A percentile compares a stretch with the other conserved stretches of the same genome.
Conservation (phyloP, 2,329 filamentous ascomycete genomes). For the Leptosphaerulina australis region DNA sequence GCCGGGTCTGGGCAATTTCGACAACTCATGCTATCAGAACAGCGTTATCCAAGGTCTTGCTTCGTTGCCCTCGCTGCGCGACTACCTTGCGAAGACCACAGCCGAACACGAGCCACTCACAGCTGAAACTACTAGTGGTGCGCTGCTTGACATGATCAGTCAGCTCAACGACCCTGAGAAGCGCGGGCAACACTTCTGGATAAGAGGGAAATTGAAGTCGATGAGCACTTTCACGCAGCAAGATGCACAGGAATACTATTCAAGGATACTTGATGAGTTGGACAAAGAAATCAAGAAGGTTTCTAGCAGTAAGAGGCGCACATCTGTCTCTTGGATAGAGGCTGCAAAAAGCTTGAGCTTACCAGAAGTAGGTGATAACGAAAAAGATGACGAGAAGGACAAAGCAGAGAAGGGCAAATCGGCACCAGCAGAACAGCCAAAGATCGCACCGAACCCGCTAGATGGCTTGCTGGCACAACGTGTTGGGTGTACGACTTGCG, state of each 20-base stretch:
- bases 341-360: slow-evolving; percentile 33
- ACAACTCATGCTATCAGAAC: slow-evolving; percentile 98
- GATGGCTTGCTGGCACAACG: slow-evolving; percentile 88
- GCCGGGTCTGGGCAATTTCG: slow-evolving; percentile 81
- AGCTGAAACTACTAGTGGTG: slow-evolving; percentile 55
- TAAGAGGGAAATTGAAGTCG: slow-evolving; percentile 78
- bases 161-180: slow-evolving; percentile 72
- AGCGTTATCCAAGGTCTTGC: slow-evolving; percentile 84
- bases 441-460: slow-evolving; percentile 70
- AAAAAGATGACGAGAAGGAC: slow-evolving; percentile 9
- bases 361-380: slow-evolving; percentile 15
- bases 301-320: slow-evolving; percentile 53
- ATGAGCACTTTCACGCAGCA: slow-evolving; percentile 97
- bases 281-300: slow-evolving; percentile 71
- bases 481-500: slow-evolving; percentile 84
- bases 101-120: slow-evolving; percentile 45
- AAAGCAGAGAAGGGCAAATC: slow-evolving; percentile 9
- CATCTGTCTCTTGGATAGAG: slow-evolving; percentile 39
- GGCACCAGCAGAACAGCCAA: slow-evolving; percentile 13
- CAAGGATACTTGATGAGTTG: slow-evolving; percentile 82
- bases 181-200: slow-evolving; percentile 80
- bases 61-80: slow-evolving; percentile 71
- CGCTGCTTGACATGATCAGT: slow-evolving; percentile 69
- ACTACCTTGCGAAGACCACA: slow-evolving; percentile 61
- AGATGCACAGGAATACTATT: slow-evolving; percentile 97